Conservation (phyloP, 2,329 filamentous ascomycete genomes). For the Endocalyx cinctus region DNA sequence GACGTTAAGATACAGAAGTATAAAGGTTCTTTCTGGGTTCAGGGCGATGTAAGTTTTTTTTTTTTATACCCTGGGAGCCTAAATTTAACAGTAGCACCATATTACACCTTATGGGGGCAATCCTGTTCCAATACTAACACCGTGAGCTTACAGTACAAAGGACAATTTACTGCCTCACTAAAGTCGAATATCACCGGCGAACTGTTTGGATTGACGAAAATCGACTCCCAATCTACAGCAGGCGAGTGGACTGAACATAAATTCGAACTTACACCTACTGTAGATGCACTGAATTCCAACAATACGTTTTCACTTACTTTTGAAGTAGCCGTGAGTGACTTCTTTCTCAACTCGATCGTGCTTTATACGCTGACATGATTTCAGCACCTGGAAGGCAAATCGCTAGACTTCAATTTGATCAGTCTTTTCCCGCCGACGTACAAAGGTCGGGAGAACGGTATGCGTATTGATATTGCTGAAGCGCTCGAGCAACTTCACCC, state of each 20-base stretch:
- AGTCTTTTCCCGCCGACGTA: slow-evolving; percentile 58
- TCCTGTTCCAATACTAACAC: too few relatives aligned
- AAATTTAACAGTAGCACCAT: too few relatives aligned
- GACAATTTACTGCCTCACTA: slow-evolving; percentile 43
- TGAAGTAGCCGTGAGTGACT: slow-evolving; percentile 34
- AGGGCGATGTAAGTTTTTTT: too few relatives aligned
- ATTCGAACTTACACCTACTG: slow-evolving; percentile 37
- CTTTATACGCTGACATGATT: too few relatives aligned
- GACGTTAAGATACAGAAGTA: slow-evolving; percentile 43
- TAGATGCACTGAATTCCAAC: slow-evolving; percentile 47
- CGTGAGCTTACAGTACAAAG: too few relatives aligned
- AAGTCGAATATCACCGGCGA: slow-evolving; percentile 39
- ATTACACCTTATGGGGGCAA: too few relatives aligned
- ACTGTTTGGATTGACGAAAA: slow-evolving; percentile 40
- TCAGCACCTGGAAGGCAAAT: slow-evolving; percentile 18
- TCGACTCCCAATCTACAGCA: slow-evolving; percentile 37
- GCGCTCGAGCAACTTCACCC: slow-evolving; percentile 48
- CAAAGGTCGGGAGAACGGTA: slow-evolving; percentile 53
- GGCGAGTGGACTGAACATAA: slow-evolving; percentile 49
- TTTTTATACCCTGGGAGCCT: too few relatives aligned
- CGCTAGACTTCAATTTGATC: slow-evolving; percentile 54
- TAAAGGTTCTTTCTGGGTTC: slow-evolving; percentile 49
- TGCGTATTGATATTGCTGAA: slow-evolving; percentile 50
- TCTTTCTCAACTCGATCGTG: too few relatives aligned
- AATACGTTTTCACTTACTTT: slow-evolving; percentile 54